Evolutionary conservation across 352 stramenopile genomes (phyloP), one percentile per base, ranked within the genome.

Genomic region (Globisporangium takayamanum): DNA sequence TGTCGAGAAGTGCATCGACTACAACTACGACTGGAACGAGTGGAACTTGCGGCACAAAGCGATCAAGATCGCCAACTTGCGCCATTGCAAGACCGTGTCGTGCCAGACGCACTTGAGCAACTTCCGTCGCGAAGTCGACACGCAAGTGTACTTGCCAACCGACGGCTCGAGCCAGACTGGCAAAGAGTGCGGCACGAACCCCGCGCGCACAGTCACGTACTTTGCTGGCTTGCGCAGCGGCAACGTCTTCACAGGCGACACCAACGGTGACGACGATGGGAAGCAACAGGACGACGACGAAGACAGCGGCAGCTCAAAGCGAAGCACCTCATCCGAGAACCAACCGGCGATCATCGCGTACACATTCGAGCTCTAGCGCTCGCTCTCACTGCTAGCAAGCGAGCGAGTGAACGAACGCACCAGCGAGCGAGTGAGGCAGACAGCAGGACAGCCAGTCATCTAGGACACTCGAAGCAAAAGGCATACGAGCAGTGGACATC

Each of bases 11-110:
- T 68, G 88, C 62, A 87, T 97, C 18, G 92, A 97, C 73, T 80
- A 80, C 60, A 81, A 84, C 47, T 98, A 98, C 70, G 84, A 96
- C 53, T 98, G 92, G 90, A 98, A 98, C 73, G 92, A 98, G 67
- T 98, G 94, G 94, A 89, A 78, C 53, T 72, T 98, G 48, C 78
- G 93, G 15, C 81, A 88, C 44, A 84, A 88, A 39, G 90, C 89
- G 25, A 72, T 98, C 45, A 86, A 96, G 67, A 79, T 97, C 51
- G 89, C 90, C 20, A 98, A 98, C 62, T 63, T 98, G 50, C 77
- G 82, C 37, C 91, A 97, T 46, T 97, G 85, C 66, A 81, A 78
- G 15, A 98, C 92, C 1, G 84, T 83, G 39, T 88, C 80, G 14
- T 81, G 81, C 53, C 94, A 98, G 70, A 98, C 94, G 18, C 72